Conservation (phyloP, 768 basidiomycete genomes). For the Daedaleopsis nitida region DNA sequence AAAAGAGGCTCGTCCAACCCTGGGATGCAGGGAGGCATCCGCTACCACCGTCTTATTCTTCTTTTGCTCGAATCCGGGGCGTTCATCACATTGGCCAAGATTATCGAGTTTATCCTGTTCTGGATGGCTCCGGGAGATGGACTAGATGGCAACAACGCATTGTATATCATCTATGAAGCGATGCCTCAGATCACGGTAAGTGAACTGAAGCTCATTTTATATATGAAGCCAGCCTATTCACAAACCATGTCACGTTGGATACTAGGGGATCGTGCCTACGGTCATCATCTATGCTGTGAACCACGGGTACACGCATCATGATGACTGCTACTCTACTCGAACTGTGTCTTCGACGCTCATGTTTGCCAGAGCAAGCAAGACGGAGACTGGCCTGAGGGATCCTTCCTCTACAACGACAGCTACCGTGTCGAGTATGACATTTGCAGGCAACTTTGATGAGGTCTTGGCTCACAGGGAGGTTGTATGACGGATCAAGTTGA, state of each 20-base stretch:
- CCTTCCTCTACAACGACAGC: too few relatives aligned
- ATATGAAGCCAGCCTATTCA: too few relatives aligned
- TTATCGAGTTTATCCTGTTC: conserved; percentile 16
- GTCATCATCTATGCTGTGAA: conserved; percentile 11
- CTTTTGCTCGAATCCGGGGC: conserved; percentile 14
- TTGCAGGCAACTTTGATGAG: too few relatives aligned
- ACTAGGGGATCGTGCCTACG: conserved; percentile 12
- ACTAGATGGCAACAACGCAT: conserved; percentile 3
- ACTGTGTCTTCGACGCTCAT: background rate
- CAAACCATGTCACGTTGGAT: background rate
- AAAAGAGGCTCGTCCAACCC: background rate
- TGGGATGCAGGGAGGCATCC: background rate
- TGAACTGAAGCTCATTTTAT: background rate
- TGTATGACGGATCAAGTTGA: too few relatives aligned
- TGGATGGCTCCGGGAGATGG: conserved; percentile 6
- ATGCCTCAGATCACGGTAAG: conserved; percentile 20
- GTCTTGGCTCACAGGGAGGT: too few relatives aligned
- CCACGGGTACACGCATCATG: background rate
- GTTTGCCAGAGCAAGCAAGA: too few relatives aligned
- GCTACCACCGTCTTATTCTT: conserved; percentile 10
- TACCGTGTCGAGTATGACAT: too few relatives aligned
- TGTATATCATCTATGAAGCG: conserved; percentile 18
- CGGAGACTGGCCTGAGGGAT: too few relatives aligned
- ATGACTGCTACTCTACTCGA: background rate
- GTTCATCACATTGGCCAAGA: conserved; percentile 12